Percentiles rank a stretch among this genome's conserved stretches.
phyloP scores from a whole-genome alignment of 176 grass and related monocot species.

The sorghum (Sorghum bicolor) region DNA sequence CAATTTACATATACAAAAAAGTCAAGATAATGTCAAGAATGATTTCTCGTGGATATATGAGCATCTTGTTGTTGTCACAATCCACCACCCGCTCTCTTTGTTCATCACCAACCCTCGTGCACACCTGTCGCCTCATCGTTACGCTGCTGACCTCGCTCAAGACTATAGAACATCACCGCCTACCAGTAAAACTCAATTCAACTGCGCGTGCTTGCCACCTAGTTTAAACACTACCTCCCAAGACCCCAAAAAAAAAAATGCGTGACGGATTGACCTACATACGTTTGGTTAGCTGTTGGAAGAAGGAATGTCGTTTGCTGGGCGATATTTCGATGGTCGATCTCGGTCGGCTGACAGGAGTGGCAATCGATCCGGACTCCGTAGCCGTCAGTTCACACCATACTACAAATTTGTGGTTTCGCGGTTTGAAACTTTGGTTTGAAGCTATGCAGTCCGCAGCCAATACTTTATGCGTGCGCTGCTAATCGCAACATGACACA shows the following conservation, averaged over 20 bases:
- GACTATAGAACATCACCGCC: too few species aligned
- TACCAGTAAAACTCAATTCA: not conserved
- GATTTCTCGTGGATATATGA: not conserved
- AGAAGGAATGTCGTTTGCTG: not conserved
- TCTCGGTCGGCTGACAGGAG: not conserved
- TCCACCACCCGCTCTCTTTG: not conserved
- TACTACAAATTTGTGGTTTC: too few species aligned
- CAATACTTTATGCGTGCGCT: not conserved
- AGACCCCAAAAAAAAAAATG: not conserved
- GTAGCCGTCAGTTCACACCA: not conserved
- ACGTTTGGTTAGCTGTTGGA: not conserved
- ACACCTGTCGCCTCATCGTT: not conserved
- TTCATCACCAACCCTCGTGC: conserved; percentile 19
- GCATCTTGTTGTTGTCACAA: not conserved
- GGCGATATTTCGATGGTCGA: not conserved
- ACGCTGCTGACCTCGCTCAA: not conserved
- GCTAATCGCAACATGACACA: not conserved
- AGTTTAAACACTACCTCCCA: not conserved
- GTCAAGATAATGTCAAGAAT: not conserved
- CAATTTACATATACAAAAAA: not conserved
- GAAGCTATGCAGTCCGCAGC: not conserved
- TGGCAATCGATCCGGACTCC: not conserved
- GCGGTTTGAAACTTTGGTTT: not conserved
- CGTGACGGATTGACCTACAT: not conserved
- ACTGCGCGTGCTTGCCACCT: not conserved